Percentiles rank a stretch among this genome's conserved stretches.
Evolutionary conservation across 1,284 basidiomycete genomes (phyloP).

Genomic region (Apiotrichum laibachii): DNA sequence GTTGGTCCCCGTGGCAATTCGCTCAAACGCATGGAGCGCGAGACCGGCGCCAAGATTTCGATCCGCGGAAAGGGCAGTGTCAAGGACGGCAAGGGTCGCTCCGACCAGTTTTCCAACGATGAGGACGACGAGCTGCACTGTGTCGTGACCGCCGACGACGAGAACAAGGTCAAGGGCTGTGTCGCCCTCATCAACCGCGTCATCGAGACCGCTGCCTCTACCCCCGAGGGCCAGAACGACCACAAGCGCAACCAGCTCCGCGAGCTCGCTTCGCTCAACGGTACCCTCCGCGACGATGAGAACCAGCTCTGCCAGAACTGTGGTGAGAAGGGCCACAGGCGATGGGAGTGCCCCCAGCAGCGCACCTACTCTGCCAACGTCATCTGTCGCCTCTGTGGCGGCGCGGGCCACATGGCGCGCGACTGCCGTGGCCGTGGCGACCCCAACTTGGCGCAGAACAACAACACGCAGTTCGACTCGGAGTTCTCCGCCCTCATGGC

Average conservation of each 20-base stretch:
- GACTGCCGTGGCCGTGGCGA: conserved; percentile 71
- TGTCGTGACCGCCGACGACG: conserved; percentile 87
- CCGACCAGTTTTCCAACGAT: conserved; percentile 88
- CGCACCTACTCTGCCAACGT: conserved; percentile 96
- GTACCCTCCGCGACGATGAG: conserved; percentile 98
- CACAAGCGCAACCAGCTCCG: conserved; percentile 99
- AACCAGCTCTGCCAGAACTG: conserved; percentile 99
- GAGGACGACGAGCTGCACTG: conserved; percentile 99
- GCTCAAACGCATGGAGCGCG: conserved; percentile 98
- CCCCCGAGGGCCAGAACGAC: conserved; percentile 98
- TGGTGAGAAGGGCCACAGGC: conserved; percentile 77
- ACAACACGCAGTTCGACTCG: conserved; percentile 70
- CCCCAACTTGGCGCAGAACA: conserved; percentile 51
- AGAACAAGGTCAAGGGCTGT: conserved; percentile 85
- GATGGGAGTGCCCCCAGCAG: conserved; percentile 96
- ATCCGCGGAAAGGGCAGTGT: conserved; percentile 98
- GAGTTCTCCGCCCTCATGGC: conserved; percentile 98
- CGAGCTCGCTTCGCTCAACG: conserved; percentile 95
- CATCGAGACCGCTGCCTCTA: conserved; percentile 97
- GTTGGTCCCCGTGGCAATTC: conserved; percentile 98
- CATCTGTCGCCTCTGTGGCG: conserved; percentile 93
- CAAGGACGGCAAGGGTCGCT: conserved; percentile 95
- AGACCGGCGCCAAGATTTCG: conserved; percentile 96
- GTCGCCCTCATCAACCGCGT: conserved; percentile 95
- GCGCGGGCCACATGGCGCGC: conserved; percentile 91